phyloP scores from a whole-genome alignment of 2,329 filamentous ascomycete species.

The Beauveria varroae region DNA sequence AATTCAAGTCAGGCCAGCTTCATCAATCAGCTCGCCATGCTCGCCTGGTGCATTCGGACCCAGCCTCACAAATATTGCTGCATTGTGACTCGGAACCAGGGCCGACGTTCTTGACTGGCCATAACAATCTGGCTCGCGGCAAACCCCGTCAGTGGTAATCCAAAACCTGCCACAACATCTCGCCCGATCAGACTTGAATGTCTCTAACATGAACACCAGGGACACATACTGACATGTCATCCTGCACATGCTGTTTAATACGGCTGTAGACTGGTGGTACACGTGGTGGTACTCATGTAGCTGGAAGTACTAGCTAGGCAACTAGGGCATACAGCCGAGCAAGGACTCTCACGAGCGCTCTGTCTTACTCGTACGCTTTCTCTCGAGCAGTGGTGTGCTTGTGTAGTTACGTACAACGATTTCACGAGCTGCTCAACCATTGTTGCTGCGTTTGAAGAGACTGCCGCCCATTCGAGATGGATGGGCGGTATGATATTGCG shows the following conservation, averaged over 20 bases:
- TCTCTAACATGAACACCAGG: background rate
- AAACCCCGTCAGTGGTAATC: background rate
- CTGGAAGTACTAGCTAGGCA: background rate
- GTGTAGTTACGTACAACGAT: background rate
- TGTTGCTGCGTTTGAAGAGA: background rate
- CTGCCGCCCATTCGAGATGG: background rate
- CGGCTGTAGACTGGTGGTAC: too few relatives aligned
- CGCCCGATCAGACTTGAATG: background rate
- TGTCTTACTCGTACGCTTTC: background rate
- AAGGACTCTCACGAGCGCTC: background rate
- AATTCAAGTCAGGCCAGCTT: background rate
- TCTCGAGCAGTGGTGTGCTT: background rate
- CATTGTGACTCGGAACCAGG: background rate
- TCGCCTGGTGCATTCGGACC: background rate
- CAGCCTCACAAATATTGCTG: background rate
- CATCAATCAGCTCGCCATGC: background rate
- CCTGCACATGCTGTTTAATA: background rate
- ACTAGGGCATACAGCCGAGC: background rate
- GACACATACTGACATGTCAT: background rate
- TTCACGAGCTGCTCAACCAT: background rate
- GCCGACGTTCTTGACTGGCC: background rate
- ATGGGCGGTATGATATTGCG: background rate
- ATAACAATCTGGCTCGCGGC: background rate
- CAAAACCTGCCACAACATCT: background rate
- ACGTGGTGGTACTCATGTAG: background rate